Percentiles rank a stretch among this genome's conserved stretches.
These are phyloP conservation scores for Erigeron canadensis DNA, from an alignment of 129 eudicot genomes.

Conservation along the genomic window DNA sequence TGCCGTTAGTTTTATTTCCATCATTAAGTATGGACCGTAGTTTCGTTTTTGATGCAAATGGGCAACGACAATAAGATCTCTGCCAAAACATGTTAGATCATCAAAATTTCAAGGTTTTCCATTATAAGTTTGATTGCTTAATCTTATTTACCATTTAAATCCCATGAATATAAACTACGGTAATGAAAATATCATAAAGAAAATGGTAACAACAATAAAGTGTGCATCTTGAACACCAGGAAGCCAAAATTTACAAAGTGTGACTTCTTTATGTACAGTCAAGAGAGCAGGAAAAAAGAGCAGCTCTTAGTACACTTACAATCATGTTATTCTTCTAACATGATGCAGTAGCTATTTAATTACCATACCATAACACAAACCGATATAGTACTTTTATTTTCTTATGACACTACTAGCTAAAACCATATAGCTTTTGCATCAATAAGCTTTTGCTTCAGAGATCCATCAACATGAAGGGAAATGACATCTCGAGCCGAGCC, in stretches of 20 bases:
- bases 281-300: slow-evolving; percentile 44
- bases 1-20: not conserved
- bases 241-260: slow-evolving; percentile 9
- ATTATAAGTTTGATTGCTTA: not conserved
- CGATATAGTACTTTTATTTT: slow-evolving; percentile 18
- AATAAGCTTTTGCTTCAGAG: slow-evolving; percentile 72
- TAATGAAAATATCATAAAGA: slow-evolving; percentile 2
- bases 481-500: slow-evolving; percentile 77
- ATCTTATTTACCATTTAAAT: slow-evolving; percentile 4
- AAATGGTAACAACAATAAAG: slow-evolving; percentile 22
- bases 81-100: slow-evolving; percentile 22
- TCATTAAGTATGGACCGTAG: slow-evolving; percentile 6
- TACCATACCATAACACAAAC: slow-evolving; percentile 19
- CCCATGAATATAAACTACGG: slow-evolving; percentile 8
- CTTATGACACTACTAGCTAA: slow-evolving; percentile 40
- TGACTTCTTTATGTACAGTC: slow-evolving; percentile 35
- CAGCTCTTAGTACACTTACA: slow-evolving; percentile 38
- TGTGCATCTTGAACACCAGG: slow-evolving; percentile 24
- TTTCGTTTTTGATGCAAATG: slow-evolving; percentile 11
- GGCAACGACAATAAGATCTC: slow-evolving; percentile 27
- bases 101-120: slow-evolving; percentile 15
- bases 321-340: slow-evolving; percentile 43
- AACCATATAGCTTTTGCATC: slow-evolving; percentile 81
- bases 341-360: slow-evolving; percentile 23
- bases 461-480: slow-evolving; percentile 75